A percentile compares a stretch with the other conserved stretches of the same genome.
Conservation (phyloP, 2,329 filamentous ascomycete genomes). For the Xylaria sp. region DNA sequence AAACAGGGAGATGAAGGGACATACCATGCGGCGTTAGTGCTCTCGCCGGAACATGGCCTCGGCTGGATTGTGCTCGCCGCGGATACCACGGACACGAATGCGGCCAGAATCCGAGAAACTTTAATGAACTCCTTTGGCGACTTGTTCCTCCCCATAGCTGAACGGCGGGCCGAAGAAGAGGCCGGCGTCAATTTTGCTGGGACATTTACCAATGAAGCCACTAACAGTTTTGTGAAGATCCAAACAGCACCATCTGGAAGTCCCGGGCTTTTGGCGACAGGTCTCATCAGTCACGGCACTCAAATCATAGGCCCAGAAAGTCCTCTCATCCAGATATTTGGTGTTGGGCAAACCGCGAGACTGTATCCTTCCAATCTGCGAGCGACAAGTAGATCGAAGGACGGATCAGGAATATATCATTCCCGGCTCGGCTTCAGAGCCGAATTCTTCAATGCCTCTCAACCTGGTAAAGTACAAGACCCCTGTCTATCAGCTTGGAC, state of each 20-base stretch:
- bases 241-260: background rate
- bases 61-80: conserved; percentile 36
- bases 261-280: conserved; percentile 22
- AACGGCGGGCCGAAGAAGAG: conserved; percentile 28
- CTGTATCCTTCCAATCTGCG: conserved; percentile 34
- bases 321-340: conserved; percentile 27
- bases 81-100: conserved; percentile 7
- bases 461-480: conserved; percentile 26
- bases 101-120: conserved; percentile 18
- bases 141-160: conserved; percentile 33
- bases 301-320: conserved; percentile 33
- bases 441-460: conserved; percentile 31
- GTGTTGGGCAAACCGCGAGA: conserved; percentile 25
- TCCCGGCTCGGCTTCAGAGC: conserved; percentile 34
- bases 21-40: conserved; percentile 34
- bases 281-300: conserved; percentile 23
- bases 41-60: conserved; percentile 37
- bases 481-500: conserved; percentile 34
- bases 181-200: conserved; percentile 29
- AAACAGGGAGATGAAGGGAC: conserved; percentile 38
- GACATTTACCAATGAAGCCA: conserved; percentile 18
- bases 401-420: conserved; percentile 18
- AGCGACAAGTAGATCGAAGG: conserved; percentile 9
- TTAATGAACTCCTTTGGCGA: conserved; percentile 30
- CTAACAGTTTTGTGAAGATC: conserved; percentile 32